phyloP scores from a whole-genome alignment of 345 rosid species.

The Murraya paniculata region DNA sequence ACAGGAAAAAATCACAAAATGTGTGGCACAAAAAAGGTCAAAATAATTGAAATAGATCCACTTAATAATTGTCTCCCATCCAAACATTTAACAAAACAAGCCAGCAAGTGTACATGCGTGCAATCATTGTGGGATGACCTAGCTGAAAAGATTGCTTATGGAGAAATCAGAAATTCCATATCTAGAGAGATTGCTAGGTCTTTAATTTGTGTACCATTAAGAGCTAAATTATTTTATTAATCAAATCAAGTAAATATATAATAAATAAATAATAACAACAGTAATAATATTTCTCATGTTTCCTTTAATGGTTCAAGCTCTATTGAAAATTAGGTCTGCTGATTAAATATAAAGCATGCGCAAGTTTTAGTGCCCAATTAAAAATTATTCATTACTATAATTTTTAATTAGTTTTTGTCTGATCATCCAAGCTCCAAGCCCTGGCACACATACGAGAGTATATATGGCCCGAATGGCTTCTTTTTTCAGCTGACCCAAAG shows the following conservation, averaged over 20 bases:
- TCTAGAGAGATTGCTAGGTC: not conserved
- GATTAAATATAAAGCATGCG: constrained; percentile 17
- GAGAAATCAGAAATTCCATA: not conserved
- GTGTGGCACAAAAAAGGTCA: no score
- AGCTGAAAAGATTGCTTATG: constrained; percentile 25
- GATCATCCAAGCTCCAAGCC: not conserved
- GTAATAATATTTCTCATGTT: not conserved
- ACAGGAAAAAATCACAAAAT: no score
- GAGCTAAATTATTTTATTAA: constrained; percentile 8
- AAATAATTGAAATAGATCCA: no score
- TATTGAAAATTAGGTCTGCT: constrained; percentile 17
- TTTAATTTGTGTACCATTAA: constrained; percentile 22
- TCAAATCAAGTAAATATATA: not conserved
- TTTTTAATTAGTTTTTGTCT: not conserved
- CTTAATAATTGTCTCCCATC: no score
- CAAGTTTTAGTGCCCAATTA: constrained; percentile 13
- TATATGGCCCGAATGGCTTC: not conserved
- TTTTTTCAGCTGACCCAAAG: constrained; percentile 1
- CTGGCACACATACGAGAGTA: not conserved
- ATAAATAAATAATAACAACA: no score
- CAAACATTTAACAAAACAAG: no score
- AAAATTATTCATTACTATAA: not conserved
- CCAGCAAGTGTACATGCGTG: no score
- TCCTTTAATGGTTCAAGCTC: constrained; percentile 13
- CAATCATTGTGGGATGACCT: constrained; percentile 23